Conservation (phyloP, 2,329 filamentous ascomycete species). For the Arthrobotrys pseudoclavata region DNA sequence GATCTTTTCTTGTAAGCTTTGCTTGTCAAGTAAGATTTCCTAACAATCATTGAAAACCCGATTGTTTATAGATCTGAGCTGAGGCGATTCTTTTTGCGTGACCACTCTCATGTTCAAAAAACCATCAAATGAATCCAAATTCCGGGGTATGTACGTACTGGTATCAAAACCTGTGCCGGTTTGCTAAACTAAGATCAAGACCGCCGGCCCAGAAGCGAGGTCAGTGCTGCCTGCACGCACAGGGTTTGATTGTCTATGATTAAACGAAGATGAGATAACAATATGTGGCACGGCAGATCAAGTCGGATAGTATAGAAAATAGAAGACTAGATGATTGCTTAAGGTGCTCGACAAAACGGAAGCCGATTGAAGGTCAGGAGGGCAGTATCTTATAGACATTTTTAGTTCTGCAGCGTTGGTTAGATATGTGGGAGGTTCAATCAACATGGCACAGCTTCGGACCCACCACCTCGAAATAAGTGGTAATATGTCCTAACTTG, state of each 20-base stretch:
- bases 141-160: constrained; percentile 2
- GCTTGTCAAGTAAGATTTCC: background rate
- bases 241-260: constrained; percentile 8
- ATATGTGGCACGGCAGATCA: background rate
- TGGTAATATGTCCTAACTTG: background rate
- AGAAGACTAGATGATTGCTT: constrained; percentile 31
- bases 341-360: constrained; percentile 8
- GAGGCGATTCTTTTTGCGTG: background rate
- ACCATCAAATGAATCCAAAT: background rate
- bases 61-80: background rate
- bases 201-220: constrained; percentile 34
- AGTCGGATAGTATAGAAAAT: constrained; percentile 1
- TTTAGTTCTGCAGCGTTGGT: background rate
- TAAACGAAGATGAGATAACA: constrained; percentile 17
- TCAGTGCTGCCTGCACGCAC: constrained; percentile 13
- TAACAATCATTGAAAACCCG: background rate
- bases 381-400: constrained; percentile 39
- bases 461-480: constrained; percentile 19
- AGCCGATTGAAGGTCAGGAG: constrained; percentile 19
- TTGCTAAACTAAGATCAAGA: constrained; percentile 19
- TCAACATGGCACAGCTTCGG: background rate
- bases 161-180: background rate
- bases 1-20: background rate
- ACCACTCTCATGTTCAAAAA: background rate
- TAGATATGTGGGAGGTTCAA: constrained; percentile 26